These are phyloP conservation scores for Isoetes taiwanensis DNA, from an alignment of 75 land plant genomes.

Conservation along the genomic window DNA sequence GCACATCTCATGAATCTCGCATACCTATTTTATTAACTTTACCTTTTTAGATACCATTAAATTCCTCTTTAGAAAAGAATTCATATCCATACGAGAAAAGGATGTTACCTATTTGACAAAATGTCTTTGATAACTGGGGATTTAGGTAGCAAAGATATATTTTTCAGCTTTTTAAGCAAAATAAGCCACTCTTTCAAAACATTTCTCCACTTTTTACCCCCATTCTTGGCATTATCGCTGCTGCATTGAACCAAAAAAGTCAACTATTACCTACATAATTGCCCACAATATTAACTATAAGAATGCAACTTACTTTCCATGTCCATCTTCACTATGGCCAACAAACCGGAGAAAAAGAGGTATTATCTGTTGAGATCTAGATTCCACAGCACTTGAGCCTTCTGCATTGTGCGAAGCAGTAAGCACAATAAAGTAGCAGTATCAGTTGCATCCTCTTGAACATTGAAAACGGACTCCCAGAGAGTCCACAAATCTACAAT, in stretches of 20 bases:
- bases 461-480: too few relatives aligned
- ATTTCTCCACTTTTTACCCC: constrained; percentile 31
- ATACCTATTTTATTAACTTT: too few relatives aligned
- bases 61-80: too few relatives aligned
- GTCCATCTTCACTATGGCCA: constrained; percentile 30
- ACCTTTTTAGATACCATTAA: too few relatives aligned
- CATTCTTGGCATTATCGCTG: neutral
- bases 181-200: constrained; percentile 82
- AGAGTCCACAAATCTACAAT: too few relatives aligned
- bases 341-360: constrained; percentile 70
- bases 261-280: neutral
- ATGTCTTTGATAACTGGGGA: constrained; percentile 53
- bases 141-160: constrained; percentile 37
- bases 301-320: constrained; percentile 19
- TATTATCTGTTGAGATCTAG: constrained; percentile 47
- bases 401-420: constrained; percentile 55
- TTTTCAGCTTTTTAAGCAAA: constrained; percentile 39
- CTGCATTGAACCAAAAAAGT: neutral
- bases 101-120: constrained; percentile 42
- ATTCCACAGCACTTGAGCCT: constrained; percentile 37
- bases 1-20: too few relatives aligned
- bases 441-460: too few relatives aligned
- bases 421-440: constrained; percentile 28
- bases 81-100: neutral
- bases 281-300: neutral